These are phyloP conservation scores for Vaccinium macrocarpon DNA, from an alignment of 148 eudicot species.

Conservation along the genomic window DNA sequence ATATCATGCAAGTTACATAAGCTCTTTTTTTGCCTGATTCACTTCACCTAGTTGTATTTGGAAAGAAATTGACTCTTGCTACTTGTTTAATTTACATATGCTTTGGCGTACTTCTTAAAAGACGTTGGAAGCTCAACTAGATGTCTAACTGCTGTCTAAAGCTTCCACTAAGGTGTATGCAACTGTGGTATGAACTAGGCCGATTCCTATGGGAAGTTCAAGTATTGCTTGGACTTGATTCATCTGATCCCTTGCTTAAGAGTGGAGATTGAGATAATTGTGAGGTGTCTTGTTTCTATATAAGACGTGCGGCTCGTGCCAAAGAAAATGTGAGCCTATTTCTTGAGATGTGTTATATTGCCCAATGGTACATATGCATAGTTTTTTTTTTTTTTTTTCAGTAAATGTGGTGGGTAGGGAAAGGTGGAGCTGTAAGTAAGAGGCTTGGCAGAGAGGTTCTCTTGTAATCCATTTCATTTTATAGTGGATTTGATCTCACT, in stretches of 20 bases:
- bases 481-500: not conserved
- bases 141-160: not conserved
- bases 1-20: not conserved
- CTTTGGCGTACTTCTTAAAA: not conserved
- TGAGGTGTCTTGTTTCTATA: not conserved
- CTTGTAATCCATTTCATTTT: not conserved
- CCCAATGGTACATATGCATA: not conserved
- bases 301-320: not conserved
- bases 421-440: not conserved
- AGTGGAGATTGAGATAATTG: not conserved
- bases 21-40: conserved; percentile 1
- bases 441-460: not conserved
- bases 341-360: not conserved
- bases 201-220: not conserved
- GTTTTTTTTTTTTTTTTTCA: no score
- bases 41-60: conserved; percentile 3
- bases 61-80: not conserved
- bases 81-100: not conserved
- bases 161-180: not conserved
- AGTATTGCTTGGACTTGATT: not conserved
- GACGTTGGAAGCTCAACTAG: not conserved
- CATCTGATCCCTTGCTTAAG: not conserved
- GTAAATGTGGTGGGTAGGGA: not conserved
- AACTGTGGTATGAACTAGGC: not conserved
- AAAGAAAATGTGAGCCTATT: not conserved